Conservation (phyloP, 2,329 filamentous ascomycete species). For the Septoria linicola region DNA sequence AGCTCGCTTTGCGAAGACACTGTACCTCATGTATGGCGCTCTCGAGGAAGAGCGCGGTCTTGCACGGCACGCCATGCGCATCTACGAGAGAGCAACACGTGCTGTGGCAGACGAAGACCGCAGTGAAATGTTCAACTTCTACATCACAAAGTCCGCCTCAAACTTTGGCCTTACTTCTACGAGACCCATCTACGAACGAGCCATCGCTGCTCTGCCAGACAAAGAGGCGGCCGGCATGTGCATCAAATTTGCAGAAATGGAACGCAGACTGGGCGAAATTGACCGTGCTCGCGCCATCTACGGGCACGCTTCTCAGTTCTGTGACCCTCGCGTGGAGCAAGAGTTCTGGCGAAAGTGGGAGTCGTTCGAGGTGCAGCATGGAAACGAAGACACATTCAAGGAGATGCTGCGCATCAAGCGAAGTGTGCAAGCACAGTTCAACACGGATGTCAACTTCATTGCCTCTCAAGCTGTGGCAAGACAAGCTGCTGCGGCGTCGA, state of each 20-base stretch:
- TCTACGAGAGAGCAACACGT: constrained; percentile 94
- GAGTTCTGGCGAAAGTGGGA: constrained; percentile 98
- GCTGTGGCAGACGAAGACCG: constrained; percentile 93
- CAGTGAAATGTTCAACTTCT: constrained; percentile 98
- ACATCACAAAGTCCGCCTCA: constrained; percentile 96
- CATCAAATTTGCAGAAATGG: constrained; percentile 97
- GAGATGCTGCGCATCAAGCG: constrained; percentile 98
- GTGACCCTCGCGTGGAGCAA: constrained; percentile 85
- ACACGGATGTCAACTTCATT: constrained; percentile 98
- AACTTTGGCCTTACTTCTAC: constrained; percentile 97
- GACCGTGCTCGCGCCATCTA: constrained; percentile 94
- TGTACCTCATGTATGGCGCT: constrained; percentile 98
- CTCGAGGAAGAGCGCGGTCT: constrained; percentile 93
- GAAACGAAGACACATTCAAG: constrained; percentile 98
- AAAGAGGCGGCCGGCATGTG: constrained; percentile 96
- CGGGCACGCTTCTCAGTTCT: constrained; percentile 94
- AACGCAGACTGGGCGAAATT: constrained; percentile 85
- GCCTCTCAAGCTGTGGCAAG: constrained; percentile 90
- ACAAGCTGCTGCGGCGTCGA: constrained; percentile 51
- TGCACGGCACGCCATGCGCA: constrained; percentile 95
- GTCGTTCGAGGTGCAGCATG: constrained; percentile 92
- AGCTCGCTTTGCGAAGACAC: constrained; percentile 89
- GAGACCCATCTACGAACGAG: constrained; percentile 90
- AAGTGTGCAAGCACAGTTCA: constrained; percentile 96
- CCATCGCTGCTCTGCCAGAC: constrained; percentile 90